Conservation (phyloP, 164 flowering plant species). For the Chimonanthus praecox region DNA sequence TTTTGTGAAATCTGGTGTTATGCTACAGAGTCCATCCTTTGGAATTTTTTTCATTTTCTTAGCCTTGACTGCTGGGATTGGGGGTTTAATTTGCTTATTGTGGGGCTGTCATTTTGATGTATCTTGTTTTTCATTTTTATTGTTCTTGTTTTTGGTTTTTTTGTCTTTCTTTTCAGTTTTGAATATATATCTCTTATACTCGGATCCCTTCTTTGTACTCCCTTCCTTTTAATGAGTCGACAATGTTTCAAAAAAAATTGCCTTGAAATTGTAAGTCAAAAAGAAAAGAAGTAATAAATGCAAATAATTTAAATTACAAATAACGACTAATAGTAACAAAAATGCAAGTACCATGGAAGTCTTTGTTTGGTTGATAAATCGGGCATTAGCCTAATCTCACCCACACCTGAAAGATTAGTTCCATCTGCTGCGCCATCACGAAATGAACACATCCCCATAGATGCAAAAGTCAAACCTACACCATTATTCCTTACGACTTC, state of each 20-base stretch:
- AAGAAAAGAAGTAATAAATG: not conserved
- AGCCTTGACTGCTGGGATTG: no score
- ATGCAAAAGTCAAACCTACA: conserved; percentile 74
- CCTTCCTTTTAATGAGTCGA: no score
- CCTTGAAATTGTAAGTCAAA: not conserved
- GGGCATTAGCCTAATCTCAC: conserved; percentile 88
- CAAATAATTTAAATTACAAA: not conserved
- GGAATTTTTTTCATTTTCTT: no score
- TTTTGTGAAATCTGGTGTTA: no score
- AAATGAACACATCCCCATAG: conserved; percentile 78
- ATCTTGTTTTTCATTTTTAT: no score
- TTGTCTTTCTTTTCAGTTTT: no score
- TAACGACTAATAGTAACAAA: not conserved
- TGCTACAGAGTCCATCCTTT: no score
- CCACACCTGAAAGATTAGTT: conserved; percentile 69
- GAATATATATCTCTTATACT: no score
- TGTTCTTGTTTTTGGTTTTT: no score
- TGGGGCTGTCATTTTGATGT: no score
- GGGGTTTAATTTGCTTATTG: no score
- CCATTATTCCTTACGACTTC: conserved; percentile 55
- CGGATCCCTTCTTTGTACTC: no score
- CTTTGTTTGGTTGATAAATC: conserved; percentile 65
- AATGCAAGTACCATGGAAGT: conserved; percentile 65
- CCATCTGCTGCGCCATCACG: conserved; percentile 77
- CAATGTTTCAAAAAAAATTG: not conserved